These are phyloP conservation scores for Anacardium occidentale DNA, from an alignment of 345 rosid species.

Conservation along the genomic window DNA sequence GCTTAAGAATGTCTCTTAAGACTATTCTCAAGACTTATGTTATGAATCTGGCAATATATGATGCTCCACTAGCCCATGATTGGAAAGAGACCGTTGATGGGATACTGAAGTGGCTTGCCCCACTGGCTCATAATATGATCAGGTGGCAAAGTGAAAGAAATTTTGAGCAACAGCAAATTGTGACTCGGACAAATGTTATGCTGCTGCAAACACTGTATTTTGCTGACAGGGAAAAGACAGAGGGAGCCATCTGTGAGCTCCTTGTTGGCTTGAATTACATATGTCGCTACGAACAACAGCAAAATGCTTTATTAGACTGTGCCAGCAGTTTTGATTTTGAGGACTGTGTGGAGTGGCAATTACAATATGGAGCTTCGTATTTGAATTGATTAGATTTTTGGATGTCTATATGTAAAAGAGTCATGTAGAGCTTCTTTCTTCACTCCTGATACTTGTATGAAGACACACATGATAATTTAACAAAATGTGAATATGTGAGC, in stretches of 20 bases:
- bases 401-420: no score
- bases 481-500: constrained; percentile 29
- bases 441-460: constrained; percentile 27
- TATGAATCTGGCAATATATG: constrained; percentile 81
- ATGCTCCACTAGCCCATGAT: constrained; percentile 90
- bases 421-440: constrained; percentile 25
- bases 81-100: constrained; percentile 85
- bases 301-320: constrained; percentile 80
- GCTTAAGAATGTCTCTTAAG: constrained; percentile 64
- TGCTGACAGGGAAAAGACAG: constrained; percentile 85
- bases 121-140: constrained; percentile 92
- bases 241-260: constrained; percentile 73
- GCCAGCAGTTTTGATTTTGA: constrained; percentile 95
- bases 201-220: constrained; percentile 84
- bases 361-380: constrained; percentile 50
- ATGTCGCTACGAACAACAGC: constrained; percentile 90
- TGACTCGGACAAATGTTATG: constrained; percentile 70
- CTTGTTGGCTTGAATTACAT: constrained; percentile 92
- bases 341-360: constrained; percentile 90
- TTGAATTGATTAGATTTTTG: constrained; percentile 27
- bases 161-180: constrained; percentile 91
- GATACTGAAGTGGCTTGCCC: constrained; percentile 83
- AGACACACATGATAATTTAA: constrained; percentile 24
- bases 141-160: constrained; percentile 95
- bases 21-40: constrained; percentile 66